These are phyloP conservation scores for Amyloporia xantha DNA, from an alignment of 768 basidiomycete species.

Conservation along the genomic window DNA sequence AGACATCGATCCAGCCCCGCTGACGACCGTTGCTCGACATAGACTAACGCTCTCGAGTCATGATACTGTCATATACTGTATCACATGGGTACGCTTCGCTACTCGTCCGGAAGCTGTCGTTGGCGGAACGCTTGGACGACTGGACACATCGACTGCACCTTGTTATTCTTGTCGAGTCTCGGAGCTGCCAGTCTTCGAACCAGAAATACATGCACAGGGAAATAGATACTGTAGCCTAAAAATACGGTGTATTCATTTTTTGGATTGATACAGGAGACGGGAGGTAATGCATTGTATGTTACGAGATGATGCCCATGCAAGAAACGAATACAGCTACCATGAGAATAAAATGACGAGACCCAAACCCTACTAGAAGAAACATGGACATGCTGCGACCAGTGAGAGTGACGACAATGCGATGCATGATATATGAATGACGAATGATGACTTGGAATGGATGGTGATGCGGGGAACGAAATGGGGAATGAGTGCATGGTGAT, in stretches of 20 bases:
- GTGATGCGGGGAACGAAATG: constrained; percentile 16
- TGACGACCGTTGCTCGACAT: too few species aligned
- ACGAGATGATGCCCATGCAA: constrained; percentile 4
- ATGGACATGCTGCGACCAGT: constrained; percentile 14
- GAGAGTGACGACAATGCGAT: constrained; percentile 7
- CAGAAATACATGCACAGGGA: background rate
- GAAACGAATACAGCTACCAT: background rate
- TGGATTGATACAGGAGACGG: background rate
- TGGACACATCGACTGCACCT: too few species aligned
- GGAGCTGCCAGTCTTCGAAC: background rate
- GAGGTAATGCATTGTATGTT: background rate
- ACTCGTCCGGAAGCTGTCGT: too few species aligned
- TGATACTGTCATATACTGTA: too few species aligned
- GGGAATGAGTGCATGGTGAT: constrained; percentile 16
- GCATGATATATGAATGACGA: constrained; percentile 7
- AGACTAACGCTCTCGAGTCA: too few species aligned
- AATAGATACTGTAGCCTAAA: background rate
- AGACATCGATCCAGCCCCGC: too few species aligned
- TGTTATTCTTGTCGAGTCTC: background rate
- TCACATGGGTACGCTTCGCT: too few species aligned
- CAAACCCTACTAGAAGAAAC: constrained; percentile 11
- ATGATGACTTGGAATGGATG: constrained; percentile 2
- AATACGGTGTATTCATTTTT: constrained; percentile 6
- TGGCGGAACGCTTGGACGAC: too few species aligned
- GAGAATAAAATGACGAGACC: background rate